These are phyloP conservation scores for Triadica sebifera DNA, from an alignment of 345 rosid species.

Conservation along the genomic window DNA sequence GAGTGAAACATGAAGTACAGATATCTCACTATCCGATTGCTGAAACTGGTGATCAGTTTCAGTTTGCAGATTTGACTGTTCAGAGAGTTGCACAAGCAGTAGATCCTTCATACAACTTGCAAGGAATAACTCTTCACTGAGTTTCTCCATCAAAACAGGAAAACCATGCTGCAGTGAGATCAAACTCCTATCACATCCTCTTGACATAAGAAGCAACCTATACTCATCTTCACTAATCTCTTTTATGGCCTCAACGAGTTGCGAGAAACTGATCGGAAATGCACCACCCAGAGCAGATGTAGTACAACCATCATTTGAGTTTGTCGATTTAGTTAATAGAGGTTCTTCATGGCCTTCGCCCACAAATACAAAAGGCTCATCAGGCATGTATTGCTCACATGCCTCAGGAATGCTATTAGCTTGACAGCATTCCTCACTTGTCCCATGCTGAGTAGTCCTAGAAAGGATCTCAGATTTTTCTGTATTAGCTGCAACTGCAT, in stretches of 20 bases:
- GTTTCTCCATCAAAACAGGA: constrained; percentile 40
- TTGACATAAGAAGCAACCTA: constrained; percentile 44
- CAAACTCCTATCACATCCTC: constrained; percentile 29
- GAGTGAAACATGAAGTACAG: constrained; percentile 45
- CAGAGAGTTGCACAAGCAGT: constrained; percentile 55
- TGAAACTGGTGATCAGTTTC: constrained; percentile 41
- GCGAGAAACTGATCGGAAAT: constrained; percentile 35
- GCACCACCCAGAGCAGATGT: constrained; percentile 30
- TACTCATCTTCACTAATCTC: constrained; percentile 59
- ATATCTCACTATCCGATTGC: constrained; percentile 44
- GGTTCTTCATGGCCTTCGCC: constrained; percentile 36
- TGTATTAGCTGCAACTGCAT: constrained; percentile 19
- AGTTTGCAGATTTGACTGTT: constrained; percentile 47
- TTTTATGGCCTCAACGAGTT: constrained; percentile 46
- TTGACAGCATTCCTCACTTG: constrained; percentile 24
- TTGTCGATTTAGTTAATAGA: constrained; percentile 24
- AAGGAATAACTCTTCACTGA: constrained; percentile 59
- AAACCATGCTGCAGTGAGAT: constrained; percentile 11
- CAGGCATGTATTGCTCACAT: constrained; percentile 31
- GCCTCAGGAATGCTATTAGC: constrained; percentile 27
- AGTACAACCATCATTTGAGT: constrained; percentile 24
- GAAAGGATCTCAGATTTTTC: constrained; percentile 27
- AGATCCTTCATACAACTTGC: constrained; percentile 51
- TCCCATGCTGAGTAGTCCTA: constrained; percentile 16
- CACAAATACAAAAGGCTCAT: constrained; percentile 34